phyloP scores from a whole-genome alignment of 2,329 filamentous ascomycete species.

The Colletotrichum sp. region DNA sequence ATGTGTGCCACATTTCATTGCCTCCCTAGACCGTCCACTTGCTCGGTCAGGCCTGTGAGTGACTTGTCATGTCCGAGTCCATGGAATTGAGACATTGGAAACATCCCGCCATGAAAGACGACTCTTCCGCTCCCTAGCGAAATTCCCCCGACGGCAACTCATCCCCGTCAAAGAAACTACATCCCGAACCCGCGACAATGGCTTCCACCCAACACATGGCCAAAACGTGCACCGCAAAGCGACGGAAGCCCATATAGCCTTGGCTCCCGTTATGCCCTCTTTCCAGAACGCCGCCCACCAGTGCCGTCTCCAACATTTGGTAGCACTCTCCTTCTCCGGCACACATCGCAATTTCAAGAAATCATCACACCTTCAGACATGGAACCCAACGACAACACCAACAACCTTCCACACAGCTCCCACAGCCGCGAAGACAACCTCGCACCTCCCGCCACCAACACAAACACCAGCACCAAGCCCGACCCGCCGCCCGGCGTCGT shows the following conservation, averaged over 20 bases:
- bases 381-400: not conserved
- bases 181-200: not conserved
- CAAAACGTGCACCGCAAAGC: not conserved
- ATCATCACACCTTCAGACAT: not conserved
- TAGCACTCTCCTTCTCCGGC: no score
- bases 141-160: not conserved
- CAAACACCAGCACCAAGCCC: not conserved
- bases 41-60: not conserved
- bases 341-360: no score
- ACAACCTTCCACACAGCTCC: not conserved
- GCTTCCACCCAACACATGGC: not conserved
- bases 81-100: not conserved
- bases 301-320: not conserved
- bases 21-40: not conserved
- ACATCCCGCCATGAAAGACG: not conserved
- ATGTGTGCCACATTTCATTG: rapidly evolving
- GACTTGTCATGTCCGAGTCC: not conserved
- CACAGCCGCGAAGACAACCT: not conserved
- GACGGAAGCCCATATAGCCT: not conserved
- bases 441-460: not conserved
- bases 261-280: not conserved
- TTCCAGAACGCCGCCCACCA: not conserved
- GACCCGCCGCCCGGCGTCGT: not conserved
- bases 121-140: not conserved
- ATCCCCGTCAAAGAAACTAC: not conserved